These are phyloP conservation scores for Macroventuria anomochaeta DNA, from an alignment of 2,329 filamentous ascomycete genomes.

Conservation along the genomic window DNA sequence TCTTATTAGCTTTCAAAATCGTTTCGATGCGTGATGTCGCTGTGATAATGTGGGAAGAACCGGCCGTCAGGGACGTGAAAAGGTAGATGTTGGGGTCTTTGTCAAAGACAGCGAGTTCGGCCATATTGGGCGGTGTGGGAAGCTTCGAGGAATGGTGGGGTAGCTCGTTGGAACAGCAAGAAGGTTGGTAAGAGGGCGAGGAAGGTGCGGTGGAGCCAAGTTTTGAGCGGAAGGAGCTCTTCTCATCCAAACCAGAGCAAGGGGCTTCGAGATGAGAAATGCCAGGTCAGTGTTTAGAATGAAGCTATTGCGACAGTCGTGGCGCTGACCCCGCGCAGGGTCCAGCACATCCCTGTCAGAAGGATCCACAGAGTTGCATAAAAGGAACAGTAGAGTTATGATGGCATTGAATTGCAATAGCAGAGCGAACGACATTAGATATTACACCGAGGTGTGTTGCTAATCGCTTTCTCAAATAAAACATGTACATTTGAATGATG, in stretches of 20 bases:
- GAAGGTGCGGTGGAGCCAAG: not conserved
- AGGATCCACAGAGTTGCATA: slow-evolving; percentile 12
- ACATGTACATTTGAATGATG: not conserved
- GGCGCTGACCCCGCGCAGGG: slow-evolving; percentile 18
- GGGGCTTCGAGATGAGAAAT: slow-evolving; percentile 13
- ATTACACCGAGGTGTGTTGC: slow-evolving; percentile 23
- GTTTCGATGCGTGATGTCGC: slow-evolving; percentile 95
- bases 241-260: not conserved
- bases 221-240: not conserved
- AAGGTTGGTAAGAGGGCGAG: not conserved
- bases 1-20: slow-evolving; percentile 91
- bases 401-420: slow-evolving; percentile 14
- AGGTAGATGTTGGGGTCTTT: slow-evolving; percentile 73
- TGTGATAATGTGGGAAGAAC: slow-evolving; percentile 94
- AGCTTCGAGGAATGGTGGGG: slow-evolving; percentile 11
- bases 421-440: slow-evolving; percentile 28
- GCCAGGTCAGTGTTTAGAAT: slow-evolving; percentile 16
- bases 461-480: not conserved
- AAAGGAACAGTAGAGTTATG: slow-evolving; percentile 18
- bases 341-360: slow-evolving; percentile 3
- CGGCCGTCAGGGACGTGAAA: slow-evolving; percentile 94
- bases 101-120: slow-evolving; percentile 54
- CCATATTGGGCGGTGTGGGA: slow-evolving; percentile 31
- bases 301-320: slow-evolving; percentile 19
- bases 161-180: not conserved